Percentiles rank a stretch among this genome's conserved stretches.
Conservation (phyloP, 148 eudicot genomes). For the Fagopyrum tataricum region DNA sequence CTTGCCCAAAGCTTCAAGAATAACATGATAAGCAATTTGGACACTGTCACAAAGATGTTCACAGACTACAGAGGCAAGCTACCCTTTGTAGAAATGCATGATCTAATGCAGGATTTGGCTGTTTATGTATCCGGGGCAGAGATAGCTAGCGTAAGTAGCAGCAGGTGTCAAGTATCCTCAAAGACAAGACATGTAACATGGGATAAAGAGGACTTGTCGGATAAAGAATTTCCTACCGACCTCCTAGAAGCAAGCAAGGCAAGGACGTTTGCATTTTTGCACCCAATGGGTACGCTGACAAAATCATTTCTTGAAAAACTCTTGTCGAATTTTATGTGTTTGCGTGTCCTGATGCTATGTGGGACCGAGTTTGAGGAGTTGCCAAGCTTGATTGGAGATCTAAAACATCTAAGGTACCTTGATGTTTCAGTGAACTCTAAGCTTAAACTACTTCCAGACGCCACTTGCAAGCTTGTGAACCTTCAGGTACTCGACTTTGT, state of each 20-base stretch:
- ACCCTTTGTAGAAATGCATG: conserved; percentile 31
- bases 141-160: conserved; percentile 20
- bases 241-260: conserved; percentile 24
- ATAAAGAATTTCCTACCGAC: conserved; percentile 17
- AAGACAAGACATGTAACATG: conserved; percentile 21
- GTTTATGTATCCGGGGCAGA: conserved; percentile 32
- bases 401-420: conserved; percentile 38
- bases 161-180: conserved; percentile 18
- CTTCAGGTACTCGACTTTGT: conserved; percentile 24
- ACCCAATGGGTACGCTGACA: conserved; percentile 15
- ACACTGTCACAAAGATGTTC: not conserved
- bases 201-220: conserved; percentile 19
- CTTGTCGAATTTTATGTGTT: conserved; percentile 17
- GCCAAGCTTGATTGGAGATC: conserved; percentile 34
- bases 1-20: not conserved
- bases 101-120: conserved; percentile 41
- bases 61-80: conserved; percentile 19
- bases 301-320: conserved; percentile 28
- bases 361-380: conserved; percentile 29
- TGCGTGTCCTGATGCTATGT: conserved; percentile 26
- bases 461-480: conserved; percentile 37
- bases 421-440: conserved; percentile 22
- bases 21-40: not conserved
- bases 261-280: conserved; percentile 24
- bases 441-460: conserved; percentile 34